phyloP scores from a whole-genome alignment of 306 rosid genomes.

The Pterocarpus macrocarpus region DNA sequence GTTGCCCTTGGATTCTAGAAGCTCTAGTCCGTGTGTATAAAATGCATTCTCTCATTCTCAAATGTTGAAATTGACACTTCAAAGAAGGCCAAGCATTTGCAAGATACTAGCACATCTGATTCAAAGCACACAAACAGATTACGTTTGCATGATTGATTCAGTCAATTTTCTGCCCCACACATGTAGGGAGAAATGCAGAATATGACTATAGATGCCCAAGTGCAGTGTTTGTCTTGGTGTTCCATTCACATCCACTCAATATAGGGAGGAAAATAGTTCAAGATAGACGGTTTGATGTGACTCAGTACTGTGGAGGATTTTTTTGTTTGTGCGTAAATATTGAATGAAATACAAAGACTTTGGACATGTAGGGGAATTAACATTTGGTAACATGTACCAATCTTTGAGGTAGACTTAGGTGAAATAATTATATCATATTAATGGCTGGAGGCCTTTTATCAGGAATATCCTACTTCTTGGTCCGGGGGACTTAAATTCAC shows the following conservation, averaged over 20 bases:
- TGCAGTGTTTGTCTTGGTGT: conserved; percentile 36
- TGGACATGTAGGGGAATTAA: conserved; percentile 37
- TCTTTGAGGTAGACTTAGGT: conserved; percentile 41
- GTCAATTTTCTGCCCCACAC: conserved; percentile 40
- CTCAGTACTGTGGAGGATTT: conserved; percentile 38
- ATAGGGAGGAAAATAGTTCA: background rate
- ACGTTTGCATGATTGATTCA: conserved; percentile 34
- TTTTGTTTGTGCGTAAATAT: conserved; percentile 8
- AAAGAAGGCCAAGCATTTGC: conserved; percentile 25
- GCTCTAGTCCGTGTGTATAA: conserved; percentile 29
- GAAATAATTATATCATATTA: conserved; percentile 36
- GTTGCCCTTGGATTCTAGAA: conserved; percentile 14
- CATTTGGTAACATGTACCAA: conserved; percentile 27
- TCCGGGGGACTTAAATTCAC: conserved; percentile 19
- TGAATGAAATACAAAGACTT: conserved; percentile 8
- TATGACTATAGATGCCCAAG: conserved; percentile 5
- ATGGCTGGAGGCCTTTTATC: conserved; percentile 33
- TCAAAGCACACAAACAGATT: background rate
- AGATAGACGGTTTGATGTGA: background rate
- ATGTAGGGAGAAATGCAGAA: conserved; percentile 21
- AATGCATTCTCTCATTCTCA: conserved; percentile 26
- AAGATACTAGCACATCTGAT: conserved; percentile 32
- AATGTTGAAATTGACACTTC: conserved; percentile 22
- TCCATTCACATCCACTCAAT: conserved; percentile 46
- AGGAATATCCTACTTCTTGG: conserved; percentile 45